A percentile compares a stretch with the other conserved stretches of the same genome.
These are phyloP conservation scores for Verticillium klebahnii DNA, from an alignment of 2,329 filamentous ascomycete species.

Conservation along the genomic window DNA sequence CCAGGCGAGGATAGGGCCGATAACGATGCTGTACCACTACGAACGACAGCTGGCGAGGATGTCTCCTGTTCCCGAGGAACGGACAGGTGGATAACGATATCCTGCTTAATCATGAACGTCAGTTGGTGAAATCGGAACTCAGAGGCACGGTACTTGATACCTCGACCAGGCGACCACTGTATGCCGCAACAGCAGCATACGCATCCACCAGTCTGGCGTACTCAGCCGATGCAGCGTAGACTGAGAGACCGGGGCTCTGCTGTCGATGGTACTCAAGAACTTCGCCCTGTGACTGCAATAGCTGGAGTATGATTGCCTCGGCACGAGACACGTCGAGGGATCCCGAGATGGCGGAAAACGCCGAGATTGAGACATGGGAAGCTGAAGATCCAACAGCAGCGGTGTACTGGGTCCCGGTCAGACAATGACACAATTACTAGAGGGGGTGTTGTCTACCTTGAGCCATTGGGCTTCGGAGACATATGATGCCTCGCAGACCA, in stretches of 20 bases:
- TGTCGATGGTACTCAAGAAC: conserved; percentile 4
- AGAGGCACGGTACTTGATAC: neutral
- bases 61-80: neutral
- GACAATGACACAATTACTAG: neutral
- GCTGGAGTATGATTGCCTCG: neutral
- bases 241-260: neutral
- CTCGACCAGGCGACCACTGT: conserved; percentile 9
- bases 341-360: neutral
- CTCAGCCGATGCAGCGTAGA: conserved; percentile 4
- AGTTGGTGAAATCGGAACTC: neutral
- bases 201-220: conserved; percentile 4
- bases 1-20: neutral
- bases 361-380: neutral
- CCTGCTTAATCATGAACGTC: neutral
- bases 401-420: neutral
- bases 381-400: neutral
- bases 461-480: conserved; percentile 40
- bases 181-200: conserved; percentile 1
- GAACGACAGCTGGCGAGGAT: neutral
- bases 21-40: neutral
- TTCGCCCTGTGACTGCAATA: neutral
- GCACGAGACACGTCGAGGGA: neutral
- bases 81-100: neutral
- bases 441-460: conserved; percentile 21
- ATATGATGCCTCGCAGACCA: conserved; percentile 42